Evolutionary conservation across 2,329 filamentous ascomycete genomes (phyloP).

Genomic region (Ophiostoma populinum): DNA sequence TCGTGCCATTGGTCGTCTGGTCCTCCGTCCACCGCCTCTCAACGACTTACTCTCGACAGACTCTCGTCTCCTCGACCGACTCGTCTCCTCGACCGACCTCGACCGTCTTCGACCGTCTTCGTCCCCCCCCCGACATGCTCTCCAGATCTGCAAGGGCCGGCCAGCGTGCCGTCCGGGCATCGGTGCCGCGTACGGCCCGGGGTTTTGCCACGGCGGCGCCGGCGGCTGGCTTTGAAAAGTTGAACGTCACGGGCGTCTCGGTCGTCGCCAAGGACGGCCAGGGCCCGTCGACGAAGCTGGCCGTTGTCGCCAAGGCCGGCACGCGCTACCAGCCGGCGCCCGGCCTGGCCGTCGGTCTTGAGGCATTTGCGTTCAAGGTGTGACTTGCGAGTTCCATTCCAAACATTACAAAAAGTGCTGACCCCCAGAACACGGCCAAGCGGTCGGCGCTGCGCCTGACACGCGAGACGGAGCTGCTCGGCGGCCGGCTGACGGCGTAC

Average conservation of each 20-base stretch:
- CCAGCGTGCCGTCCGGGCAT: slow-evolving; percentile 39
- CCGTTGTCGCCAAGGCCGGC: slow-evolving; percentile 83
- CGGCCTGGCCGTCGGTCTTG: slow-evolving; percentile 74
- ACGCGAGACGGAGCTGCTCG: slow-evolving; percentile 88
- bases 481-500: slow-evolving; percentile 71
- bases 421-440: slow-evolving; percentile 57
- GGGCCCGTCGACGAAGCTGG: slow-evolving; percentile 78
- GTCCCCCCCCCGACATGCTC: slow-evolving; percentile 27
- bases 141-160: slow-evolving; percentile 42
- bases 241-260: slow-evolving; percentile 78
- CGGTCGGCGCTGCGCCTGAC: slow-evolving; percentile 84
- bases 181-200: too few species aligned
- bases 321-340: slow-evolving; percentile 83
- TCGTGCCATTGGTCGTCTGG: too few species aligned
- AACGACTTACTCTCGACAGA: too few species aligned
- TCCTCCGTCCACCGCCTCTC: too few species aligned
- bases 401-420: neutral
- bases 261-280: slow-evolving; percentile 78
- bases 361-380: slow-evolving; percentile 97
- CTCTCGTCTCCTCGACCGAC: too few species aligned
- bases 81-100: too few species aligned
- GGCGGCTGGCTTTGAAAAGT: slow-evolving; percentile 73
- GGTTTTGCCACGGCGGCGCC: slow-evolving; percentile 32
- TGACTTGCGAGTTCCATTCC: slow-evolving; percentile 10
- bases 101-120: neutral